phyloP scores from a whole-genome alignment of 352 stramenopile genomes.

The Pythium scleroteichum region DNA sequence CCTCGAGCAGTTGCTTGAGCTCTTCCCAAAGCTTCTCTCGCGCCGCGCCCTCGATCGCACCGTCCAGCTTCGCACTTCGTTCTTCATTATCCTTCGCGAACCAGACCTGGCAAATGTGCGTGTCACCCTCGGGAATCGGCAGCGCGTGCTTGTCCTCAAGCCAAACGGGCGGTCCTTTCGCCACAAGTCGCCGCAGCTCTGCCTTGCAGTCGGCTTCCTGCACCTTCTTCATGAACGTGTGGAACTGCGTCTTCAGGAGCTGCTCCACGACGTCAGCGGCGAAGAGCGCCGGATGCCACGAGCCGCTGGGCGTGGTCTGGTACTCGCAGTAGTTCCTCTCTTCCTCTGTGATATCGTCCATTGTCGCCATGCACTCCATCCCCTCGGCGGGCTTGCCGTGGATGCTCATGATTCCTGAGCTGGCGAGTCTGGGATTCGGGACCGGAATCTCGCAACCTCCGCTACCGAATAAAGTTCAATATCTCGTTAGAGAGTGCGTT shows the following conservation, averaged over 20 bases:
- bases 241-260: slow-evolving; percentile 90
- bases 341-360: slow-evolving; percentile 95
- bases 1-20: slow-evolving; percentile 63
- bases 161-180: slow-evolving; percentile 90
- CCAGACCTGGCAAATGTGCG: slow-evolving; percentile 90
- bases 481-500: too few species aligned
- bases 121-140: slow-evolving; percentile 87
- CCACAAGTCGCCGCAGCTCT: slow-evolving; percentile 90
- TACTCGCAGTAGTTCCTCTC: slow-evolving; percentile 91
- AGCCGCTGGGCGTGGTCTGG: slow-evolving; percentile 87
- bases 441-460: neutral
- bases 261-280: slow-evolving; percentile 76
- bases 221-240: slow-evolving; percentile 91
- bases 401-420: slow-evolving; percentile 17
- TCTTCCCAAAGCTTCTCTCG: slow-evolving; percentile 75
- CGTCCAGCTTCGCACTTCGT: slow-evolving; percentile 84
- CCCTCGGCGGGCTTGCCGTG: slow-evolving; percentile 84
- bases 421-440: slow-evolving; percentile 5
- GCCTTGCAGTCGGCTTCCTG: slow-evolving; percentile 95
- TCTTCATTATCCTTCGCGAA: slow-evolving; percentile 84
- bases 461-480: too few species aligned
- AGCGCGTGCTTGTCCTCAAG: slow-evolving; percentile 92
- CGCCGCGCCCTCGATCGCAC: slow-evolving; percentile 86
- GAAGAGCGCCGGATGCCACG: slow-evolving; percentile 86
- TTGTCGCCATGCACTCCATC: slow-evolving; percentile 92